Evolutionary conservation across 2,329 filamentous ascomycete species (phyloP), one percentile per base, ranked within the genome.

Genomic region (Talaromyces amestolkiae): DNA sequence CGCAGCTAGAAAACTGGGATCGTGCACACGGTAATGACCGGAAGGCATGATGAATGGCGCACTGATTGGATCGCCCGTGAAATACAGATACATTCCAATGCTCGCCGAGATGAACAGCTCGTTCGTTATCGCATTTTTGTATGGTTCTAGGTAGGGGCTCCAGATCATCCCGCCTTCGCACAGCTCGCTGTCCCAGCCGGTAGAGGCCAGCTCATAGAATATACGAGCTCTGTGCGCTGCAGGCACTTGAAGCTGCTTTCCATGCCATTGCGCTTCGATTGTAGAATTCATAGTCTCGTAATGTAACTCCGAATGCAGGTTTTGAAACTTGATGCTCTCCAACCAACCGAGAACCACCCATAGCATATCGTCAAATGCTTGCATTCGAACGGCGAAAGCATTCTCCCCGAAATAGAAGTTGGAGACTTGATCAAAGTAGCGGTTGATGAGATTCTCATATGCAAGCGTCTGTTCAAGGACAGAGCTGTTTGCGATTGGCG

Each of bases 121-220:
- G 73, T 97, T 97, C 35, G 94, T 98, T 71, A 98, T 96, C 68
- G 94, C 92, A 73, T 98, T 98, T 75, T 97, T 98, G 81, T 97
- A 98, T 0, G 93, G 92, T 45, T 84, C 78, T 33, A 94, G 80
- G 41, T 87, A 86, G 2, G 92, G 92, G 70, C 91, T 96, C 94
- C 94, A 98, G 15, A 88, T 85, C 91, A 98, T 96, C 53, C 94
- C 94, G 24, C 94, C 94, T 4, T 85, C 86, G 72, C 94, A 98
- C 5, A 96, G 84, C 27, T 83, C 83, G 24, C 86, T 90, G 73
- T 96, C 91, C 92, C 93, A 98, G 5, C 94, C 92, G 11, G 84
- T 80, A 5, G 87, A 84, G 5, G 91, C 91, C 43, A 96, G 80
- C 35, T 93, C 90, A 85, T 93, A 97, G 78, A 97, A 97, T 15